Base-by-base conservation (phyloP, 2,329 filamentous ascomycete species). In the Venturia oleaginea region DNA sequence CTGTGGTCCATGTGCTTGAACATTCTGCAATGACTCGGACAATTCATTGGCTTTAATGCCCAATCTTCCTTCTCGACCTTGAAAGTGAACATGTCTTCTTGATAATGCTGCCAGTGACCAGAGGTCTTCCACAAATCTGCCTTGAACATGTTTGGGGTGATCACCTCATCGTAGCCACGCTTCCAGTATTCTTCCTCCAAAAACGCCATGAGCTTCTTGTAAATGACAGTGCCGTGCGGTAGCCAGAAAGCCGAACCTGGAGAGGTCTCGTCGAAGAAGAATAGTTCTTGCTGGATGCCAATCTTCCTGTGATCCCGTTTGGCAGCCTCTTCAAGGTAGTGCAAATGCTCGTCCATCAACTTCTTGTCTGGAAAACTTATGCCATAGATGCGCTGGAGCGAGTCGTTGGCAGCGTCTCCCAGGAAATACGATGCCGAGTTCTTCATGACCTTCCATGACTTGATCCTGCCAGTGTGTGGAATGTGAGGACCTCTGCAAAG, bases 301-400 rank as follows among this genome's bases (percentile, higher is more conserved):
- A 99, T 92, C 78, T 90, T 91, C 69, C 93, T 84, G 75, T 99
- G 94, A 73, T 97, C 94, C 68, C 94, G 88, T 82, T 96, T 96
- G 67, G 94, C 93, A n/a, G 94, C 94, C 78, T 99, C 94, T 72
- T 96, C 93, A 37, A 99, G 83, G 78, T 96, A 95, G 73, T 93
- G 92, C 79, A 96, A 87, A 80, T 97, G 92, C 72, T 95, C 92
- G 59, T 90, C 86, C 79, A 99, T 90, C 71, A 86, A 84, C 79
- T 96, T 96, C 84, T 99, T 97, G 77, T 96, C 92, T 3, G 93
- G 93, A 86, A 92, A 99, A 6, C 92, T 95, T 65, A 99, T 89
- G 77, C 94, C 94, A 71, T 97, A 96, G 71, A 99, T 95, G 72
- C 94, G 88, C 78, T 99, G 94, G 57, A 99, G 83, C 34, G 92